Conservation (phyloP, 495 filamentous ascomycete species). For the Penicillium atrosanguineum region DNA sequence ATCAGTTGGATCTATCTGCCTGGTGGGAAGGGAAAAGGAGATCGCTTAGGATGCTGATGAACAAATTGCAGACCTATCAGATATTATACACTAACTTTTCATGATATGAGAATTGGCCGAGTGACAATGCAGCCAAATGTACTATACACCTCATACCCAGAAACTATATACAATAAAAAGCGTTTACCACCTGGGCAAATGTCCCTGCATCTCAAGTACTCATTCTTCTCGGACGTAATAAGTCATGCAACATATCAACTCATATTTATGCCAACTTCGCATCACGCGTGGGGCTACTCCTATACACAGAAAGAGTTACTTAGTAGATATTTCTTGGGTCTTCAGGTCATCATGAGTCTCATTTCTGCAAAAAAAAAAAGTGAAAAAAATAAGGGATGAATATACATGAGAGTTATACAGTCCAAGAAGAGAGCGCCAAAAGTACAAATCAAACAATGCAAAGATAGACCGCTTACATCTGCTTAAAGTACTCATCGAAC, state of each 20-base stretch:
- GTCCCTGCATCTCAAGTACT: background rate
- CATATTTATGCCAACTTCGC: constrained; percentile 10
- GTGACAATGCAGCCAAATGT: background rate
- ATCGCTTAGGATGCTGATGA: no score
- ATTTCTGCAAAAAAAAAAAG: constrained; percentile 1
- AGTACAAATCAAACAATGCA: constrained; percentile 5
- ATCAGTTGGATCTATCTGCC: no score
- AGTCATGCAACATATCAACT: background rate
- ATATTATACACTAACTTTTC: background rate
- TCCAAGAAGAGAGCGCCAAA: background rate
- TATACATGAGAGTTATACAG: constrained; percentile 12
- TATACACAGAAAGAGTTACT: background rate
- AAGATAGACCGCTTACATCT: constrained; percentile 27
- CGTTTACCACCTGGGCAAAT: background rate
- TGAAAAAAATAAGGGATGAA: background rate
- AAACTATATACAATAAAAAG: background rate
- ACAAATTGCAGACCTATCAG: no score
- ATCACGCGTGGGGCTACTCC: constrained; percentile 3
- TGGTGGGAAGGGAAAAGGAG: no score
- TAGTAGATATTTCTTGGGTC: background rate
- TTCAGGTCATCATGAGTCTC: constrained; percentile 1
- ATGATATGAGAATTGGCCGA: no score
- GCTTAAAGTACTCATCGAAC: constrained; percentile 59
- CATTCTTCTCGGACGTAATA: background rate
- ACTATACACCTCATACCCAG: background rate